Evolutionary conservation across 345 rosid genomes (phyloP).

Genomic region (Abelmoschus esculentus): DNA sequence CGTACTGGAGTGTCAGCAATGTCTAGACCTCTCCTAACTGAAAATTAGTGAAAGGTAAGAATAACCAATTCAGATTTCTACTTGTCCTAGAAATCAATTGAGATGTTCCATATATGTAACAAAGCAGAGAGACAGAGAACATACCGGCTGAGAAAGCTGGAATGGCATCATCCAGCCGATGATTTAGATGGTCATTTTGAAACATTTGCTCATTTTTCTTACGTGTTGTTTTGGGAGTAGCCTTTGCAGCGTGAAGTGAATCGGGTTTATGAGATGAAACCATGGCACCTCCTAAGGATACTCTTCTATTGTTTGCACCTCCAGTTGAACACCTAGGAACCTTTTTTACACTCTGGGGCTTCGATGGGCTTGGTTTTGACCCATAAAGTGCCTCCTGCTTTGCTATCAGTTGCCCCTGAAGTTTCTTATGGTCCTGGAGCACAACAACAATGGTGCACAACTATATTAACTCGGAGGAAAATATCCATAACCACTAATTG

Average conservation of each 20-base stretch:
- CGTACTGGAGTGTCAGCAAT: slow-evolving; percentile 53
- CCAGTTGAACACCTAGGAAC: slow-evolving; percentile 71
- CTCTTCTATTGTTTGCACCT: slow-evolving; percentile 60
- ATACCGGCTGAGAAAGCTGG: slow-evolving; percentile 55
- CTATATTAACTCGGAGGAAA: not conserved
- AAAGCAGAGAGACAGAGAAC: slow-evolving; percentile 6
- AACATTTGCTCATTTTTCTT: slow-evolving; percentile 46
- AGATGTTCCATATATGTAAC: not conserved
- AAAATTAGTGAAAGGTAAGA: not conserved
- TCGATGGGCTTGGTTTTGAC: slow-evolving; percentile 92
- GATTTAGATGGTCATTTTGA: slow-evolving; percentile 29
- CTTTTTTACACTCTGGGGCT: slow-evolving; percentile 65
- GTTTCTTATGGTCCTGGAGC: slow-evolving; percentile 91
- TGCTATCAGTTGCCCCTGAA: slow-evolving; percentile 87
- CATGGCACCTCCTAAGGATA: slow-evolving; percentile 68
- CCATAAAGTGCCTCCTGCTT: slow-evolving; percentile 95
- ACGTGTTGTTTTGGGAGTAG: slow-evolving; percentile 29
- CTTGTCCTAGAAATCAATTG: not conserved
- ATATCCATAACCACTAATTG: not conserved
- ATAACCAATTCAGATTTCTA: not conserved
- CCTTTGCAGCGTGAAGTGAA: slow-evolving; percentile 31
- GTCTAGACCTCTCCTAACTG: slow-evolving; percentile 67
- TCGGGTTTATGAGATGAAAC: slow-evolving; percentile 63
- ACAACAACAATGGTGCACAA: not conserved
- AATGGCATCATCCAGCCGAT: slow-evolving; percentile 32